Evolutionary conservation across 1,284 basidiomycete species (phyloP), one percentile per base, ranked within the genome.

Genomic region (Sutorius eximius): DNA sequence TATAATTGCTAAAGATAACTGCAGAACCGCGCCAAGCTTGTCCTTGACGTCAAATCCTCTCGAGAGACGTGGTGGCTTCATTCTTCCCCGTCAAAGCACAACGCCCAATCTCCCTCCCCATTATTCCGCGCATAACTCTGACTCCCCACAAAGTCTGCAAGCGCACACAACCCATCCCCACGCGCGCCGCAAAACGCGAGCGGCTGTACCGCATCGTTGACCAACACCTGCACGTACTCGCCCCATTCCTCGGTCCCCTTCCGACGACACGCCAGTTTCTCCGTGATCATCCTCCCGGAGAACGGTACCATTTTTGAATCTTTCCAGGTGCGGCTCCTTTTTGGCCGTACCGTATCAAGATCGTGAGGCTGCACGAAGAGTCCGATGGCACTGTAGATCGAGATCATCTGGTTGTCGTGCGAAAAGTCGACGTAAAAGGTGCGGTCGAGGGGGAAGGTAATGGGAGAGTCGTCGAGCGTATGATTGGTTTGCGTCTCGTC

Each of bases 371-470:
- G 76, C 24, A 62, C 62, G 66, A 89, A 86, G 16, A 93, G 72
- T 4, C 89, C 88, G 51, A 93, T 67, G 0, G 89, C 85, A n/a
- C 83, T 70, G 53, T 83, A 85, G 55, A 93, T 86, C 40, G 89
- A 83, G 48, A 89, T 75, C 82, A 93, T 89, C 64, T 87, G 74
- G 68, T 91, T 86, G 68, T 93, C 90, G 67, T 93, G 89, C 22
- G 88, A 85, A 69, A 93, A 92, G 71, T 92, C 89, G 20, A 79
- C 82, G 62, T 86, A 89, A 45, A 89, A 62, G 1, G 75, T 77
- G 52, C 80, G 79, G 58, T 83, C 62, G 13, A 90, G 77, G 1
- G 91, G 91, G 72, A 94, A 94, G 0, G 88, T 90, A 10, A 63
- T 60, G 0, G 83, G 81, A 15, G 79, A 76, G 0, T 71, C 65